Evolutionary conservation across 73 alveolate species (phyloP).

Genomic region (Tetrahymena thermophila): DNA sequence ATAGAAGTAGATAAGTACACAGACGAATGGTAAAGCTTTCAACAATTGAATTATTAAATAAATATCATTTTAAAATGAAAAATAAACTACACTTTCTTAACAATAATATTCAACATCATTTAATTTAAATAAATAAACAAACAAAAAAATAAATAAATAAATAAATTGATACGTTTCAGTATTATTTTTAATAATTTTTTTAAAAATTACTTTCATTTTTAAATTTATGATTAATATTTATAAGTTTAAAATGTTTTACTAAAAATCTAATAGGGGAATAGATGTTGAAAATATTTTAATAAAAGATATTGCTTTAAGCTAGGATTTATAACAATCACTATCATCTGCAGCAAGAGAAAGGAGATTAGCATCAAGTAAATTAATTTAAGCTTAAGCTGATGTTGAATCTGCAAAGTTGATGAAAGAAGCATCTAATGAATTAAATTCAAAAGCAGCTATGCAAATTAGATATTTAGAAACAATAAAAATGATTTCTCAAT

Average conservation of each 20-base stretch:
- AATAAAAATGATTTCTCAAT: slow-evolving; percentile 3
- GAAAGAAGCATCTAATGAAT: slow-evolving; percentile 31
- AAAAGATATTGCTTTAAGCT: slow-evolving; percentile 25
- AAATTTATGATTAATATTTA: too few species aligned
- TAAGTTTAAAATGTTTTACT: neutral
- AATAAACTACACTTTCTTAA: too few species aligned
- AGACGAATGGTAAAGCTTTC: slow-evolving; percentile 11
- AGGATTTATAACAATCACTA: slow-evolving; percentile 17
- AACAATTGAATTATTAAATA: too few species aligned
- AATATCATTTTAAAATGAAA: neutral
- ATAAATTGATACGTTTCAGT: neutral
- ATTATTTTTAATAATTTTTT: too few species aligned
- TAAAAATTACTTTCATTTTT: too few species aligned
- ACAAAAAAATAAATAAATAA: too few species aligned
- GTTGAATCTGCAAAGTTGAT: slow-evolving; percentile 36
- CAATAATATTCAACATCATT: neutral
- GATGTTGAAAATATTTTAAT: slow-evolving; percentile 37
- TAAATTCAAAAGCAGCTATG: slow-evolving; percentile 47
- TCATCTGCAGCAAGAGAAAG: slow-evolving; percentile 40
- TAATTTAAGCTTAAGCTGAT: slow-evolving; percentile 39
- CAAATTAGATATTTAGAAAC: slow-evolving; percentile 32
- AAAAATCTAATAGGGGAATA: slow-evolving; percentile 8
- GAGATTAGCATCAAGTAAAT: slow-evolving; percentile 33
- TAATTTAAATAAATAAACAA: too few species aligned
- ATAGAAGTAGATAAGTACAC: slow-evolving; percentile 34